These are phyloP conservation scores for Botrytis sinoallii DNA, from an alignment of 2,329 filamentous ascomycete genomes.

Conservation along the genomic window DNA sequence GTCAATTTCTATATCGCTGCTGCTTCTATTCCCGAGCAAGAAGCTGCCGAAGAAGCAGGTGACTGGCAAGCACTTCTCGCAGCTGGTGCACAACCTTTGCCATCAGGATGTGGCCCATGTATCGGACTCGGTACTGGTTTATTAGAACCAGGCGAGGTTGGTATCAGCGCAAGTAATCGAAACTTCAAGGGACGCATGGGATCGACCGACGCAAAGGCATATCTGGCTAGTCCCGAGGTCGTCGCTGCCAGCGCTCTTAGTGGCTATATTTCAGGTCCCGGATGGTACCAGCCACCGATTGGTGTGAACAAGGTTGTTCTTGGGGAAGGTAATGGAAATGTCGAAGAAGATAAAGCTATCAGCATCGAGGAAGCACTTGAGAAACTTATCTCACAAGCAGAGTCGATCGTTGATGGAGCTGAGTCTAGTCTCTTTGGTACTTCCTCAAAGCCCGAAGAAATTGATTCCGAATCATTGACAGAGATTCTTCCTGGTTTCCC, in stretches of 20 bases:
- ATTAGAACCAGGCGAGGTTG: slow-evolving; percentile 80
- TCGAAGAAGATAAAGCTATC: slow-evolving; percentile 60
- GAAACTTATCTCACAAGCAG: slow-evolving; percentile 66
- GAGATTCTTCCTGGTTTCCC: slow-evolving; percentile 85
- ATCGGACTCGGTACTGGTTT: slow-evolving; percentile 79
- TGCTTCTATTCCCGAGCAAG: slow-evolving; percentile 75
- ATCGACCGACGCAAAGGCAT: slow-evolving; percentile 72
- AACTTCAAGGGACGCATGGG: slow-evolving; percentile 95
- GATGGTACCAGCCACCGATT: slow-evolving; percentile 71
- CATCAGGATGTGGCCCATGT: slow-evolving; percentile 76
- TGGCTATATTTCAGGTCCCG: slow-evolving; percentile 72
- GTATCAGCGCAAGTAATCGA: slow-evolving; percentile 78
- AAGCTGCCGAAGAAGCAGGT: slow-evolving; percentile 71
- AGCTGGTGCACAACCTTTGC: slow-evolving; percentile 70
- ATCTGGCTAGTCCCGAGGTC: slow-evolving; percentile 84
- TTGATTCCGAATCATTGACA: slow-evolving; percentile 52
- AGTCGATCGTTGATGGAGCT: slow-evolving; percentile 44
- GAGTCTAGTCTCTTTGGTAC: slow-evolving; percentile 36
- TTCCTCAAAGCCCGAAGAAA: slow-evolving; percentile 39
- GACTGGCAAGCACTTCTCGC: slow-evolving; percentile 82
- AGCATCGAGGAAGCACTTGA: slow-evolving; percentile 69
- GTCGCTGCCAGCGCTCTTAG: slow-evolving; percentile 83
- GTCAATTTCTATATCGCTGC: slow-evolving; percentile 90
- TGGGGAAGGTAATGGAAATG: slow-evolving; percentile 68
- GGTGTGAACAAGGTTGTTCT: slow-evolving; percentile 64